Evolutionary conservation across 164 flowering plant species (phyloP).

Genomic region (Cinnamomum micranthum): DNA sequence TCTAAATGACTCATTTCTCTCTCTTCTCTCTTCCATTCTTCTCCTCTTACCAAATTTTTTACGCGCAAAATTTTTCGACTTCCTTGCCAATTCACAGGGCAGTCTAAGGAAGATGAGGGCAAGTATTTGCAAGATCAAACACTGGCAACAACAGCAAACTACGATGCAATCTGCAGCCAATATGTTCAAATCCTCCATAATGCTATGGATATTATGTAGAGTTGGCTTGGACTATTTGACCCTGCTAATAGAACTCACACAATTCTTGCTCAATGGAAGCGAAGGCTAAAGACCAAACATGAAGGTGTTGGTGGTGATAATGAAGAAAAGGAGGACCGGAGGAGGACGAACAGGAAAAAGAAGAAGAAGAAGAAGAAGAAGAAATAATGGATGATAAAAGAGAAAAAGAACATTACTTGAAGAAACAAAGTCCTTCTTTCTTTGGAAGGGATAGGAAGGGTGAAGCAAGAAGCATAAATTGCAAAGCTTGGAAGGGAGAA

Average conservation of each 20-base stretch:
- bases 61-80: slow-evolving; percentile 28
- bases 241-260: too few relatives aligned
- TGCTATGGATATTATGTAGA: not conserved
- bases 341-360: slow-evolving; percentile 6
- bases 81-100: slow-evolving; percentile 40
- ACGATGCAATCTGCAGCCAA: slow-evolving; percentile 63
- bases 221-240: not conserved
- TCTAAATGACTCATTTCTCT: not conserved
- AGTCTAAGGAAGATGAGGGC: slow-evolving; percentile 45
- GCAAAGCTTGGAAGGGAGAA: slow-evolving; percentile 13
- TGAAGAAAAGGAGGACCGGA: slow-evolving; percentile 2
- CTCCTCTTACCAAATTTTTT: slow-evolving; percentile 31
- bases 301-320: slow-evolving; percentile 9
- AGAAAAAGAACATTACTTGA: slow-evolving; percentile 23
- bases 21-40: slow-evolving; percentile 11
- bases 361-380: slow-evolving; percentile 4
- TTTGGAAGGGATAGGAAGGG: slow-evolving; percentile 28
- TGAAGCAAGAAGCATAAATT: slow-evolving; percentile 35
- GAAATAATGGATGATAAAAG: not conserved
- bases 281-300: not conserved
- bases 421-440: slow-evolving; percentile 25
- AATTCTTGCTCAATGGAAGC: too few relatives aligned
- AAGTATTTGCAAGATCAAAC: slow-evolving; percentile 52
- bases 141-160: slow-evolving; percentile 69
- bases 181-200: slow-evolving; percentile 61